Evolutionary conservation across 345 rosid species (phyloP).

Genomic region (Syzygium aqueum): DNA sequence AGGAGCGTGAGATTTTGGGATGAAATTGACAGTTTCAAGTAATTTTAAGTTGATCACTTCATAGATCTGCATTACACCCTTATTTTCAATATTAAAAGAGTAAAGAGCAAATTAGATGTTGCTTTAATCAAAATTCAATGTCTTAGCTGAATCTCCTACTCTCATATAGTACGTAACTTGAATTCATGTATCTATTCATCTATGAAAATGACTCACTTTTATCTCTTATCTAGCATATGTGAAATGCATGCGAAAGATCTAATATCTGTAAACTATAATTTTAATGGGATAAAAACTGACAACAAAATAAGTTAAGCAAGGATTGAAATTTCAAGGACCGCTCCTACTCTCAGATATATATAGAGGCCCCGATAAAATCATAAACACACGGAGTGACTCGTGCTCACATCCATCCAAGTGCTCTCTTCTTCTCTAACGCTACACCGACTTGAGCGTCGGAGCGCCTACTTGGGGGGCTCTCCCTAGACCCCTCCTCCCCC

Average conservation of each 20-base stretch:
- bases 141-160: not conserved
- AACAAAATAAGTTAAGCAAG: not conserved
- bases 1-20: too few species aligned
- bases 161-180: not conserved
- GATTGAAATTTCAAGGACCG: not conserved
- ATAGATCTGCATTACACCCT: not conserved
- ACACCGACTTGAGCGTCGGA: not conserved
- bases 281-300: not conserved
- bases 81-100: not conserved
- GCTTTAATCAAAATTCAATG: not conserved
- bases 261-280: not conserved
- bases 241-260: not conserved
- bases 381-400: not conserved
- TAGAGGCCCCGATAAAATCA: not conserved
- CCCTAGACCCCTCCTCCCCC: not conserved
- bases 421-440: not conserved
- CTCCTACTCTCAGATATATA: not conserved
- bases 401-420: not conserved
- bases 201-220: not conserved
- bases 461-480: not conserved
- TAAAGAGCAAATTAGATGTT: not conserved
- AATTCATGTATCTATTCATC: not conserved
- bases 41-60: too few species aligned
- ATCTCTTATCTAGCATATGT: not conserved
- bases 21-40: too few species aligned